Base-by-base conservation (phyloP, 257 asterid genomes). In the Solanum gracilifrons region DNA sequence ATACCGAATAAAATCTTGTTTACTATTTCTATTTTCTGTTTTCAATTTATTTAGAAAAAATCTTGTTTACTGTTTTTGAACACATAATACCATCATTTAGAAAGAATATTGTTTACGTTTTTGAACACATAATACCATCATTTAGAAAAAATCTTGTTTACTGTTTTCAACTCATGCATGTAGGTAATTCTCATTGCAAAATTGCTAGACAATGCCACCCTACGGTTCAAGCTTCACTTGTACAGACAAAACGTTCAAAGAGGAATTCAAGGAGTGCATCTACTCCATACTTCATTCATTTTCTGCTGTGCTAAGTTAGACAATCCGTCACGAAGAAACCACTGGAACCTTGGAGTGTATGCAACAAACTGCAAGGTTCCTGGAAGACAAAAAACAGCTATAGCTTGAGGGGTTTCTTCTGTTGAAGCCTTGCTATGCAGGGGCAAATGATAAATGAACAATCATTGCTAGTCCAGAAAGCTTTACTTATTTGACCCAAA, bases 401-500 rank as follows among this genome's bases (percentile, higher is more conserved):
- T 86, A 88, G 90, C 86, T 18, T 43, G 41, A 86, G 91, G 88
- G 90, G 92, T 95, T 91, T 94, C 94, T 92, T 88, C 94, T 73
- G 58, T 51, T 85, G 74, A 25, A 23, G 66, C 83, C 55, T 74
- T 58, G 13, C 79, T 35, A 31, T 64, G 80, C 41, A n/a, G 35
- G 29, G 60, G 72, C 66, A 29, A 80, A 84, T 46, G 82, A 39
- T 39, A 72, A 55, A 46, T 31, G 35, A 77, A 15, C 27, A 80
- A 71, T 55, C 87, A 7, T 71, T 4, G 5, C 82, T 31, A 80
- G 41, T 79, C 87, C 8, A 13, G 46, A 2, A 36, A 35, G n/a
- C 90, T 79, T 39, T 91, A 94, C 92, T 93, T 92, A 77, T 92
- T 91, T 32, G 88, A 87, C 86, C 93, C 95, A 46, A 88, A 89